Percentiles rank a stretch among this genome's conserved stretches.
Conservation (phyloP, 2,329 filamentous ascomycete genomes). For the Endoconidiophora laricicola region DNA sequence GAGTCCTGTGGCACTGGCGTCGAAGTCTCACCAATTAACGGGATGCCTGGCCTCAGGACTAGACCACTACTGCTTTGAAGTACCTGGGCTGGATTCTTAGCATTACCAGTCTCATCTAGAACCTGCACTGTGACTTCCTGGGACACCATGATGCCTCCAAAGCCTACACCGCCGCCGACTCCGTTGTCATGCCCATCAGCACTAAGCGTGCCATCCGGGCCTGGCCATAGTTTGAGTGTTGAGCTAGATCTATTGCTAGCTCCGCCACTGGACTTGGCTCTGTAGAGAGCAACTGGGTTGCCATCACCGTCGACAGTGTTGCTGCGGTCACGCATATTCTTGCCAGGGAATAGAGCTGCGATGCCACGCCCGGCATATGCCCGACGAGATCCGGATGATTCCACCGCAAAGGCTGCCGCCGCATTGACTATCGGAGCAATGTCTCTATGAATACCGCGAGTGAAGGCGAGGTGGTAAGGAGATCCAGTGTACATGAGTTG, state of each 20-base stretch:
- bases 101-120: constrained; percentile 20
- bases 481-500: constrained; percentile 43
- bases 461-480: constrained; percentile 41
- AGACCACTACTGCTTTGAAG: constrained; percentile 1
- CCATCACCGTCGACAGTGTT: constrained; percentile 18
- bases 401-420: constrained; percentile 2
- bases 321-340: background rate
- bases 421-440: constrained; percentile 32
- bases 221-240: constrained; percentile 21
- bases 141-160: constrained; percentile 45
- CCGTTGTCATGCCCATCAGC: background rate
- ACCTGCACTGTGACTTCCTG: constrained; percentile 39
- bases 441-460: constrained; percentile 42
- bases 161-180: constrained; percentile 14
- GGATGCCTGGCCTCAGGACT: constrained; percentile 1
- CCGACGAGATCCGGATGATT: background rate
- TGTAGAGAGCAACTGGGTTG: constrained; percentile 16
- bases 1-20: background rate
- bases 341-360: background rate
- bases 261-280: constrained; percentile 15
- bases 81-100: background rate
- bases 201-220: constrained; percentile 10
- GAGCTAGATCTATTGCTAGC: constrained; percentile 19
- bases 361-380: background rate
- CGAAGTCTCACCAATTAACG: constrained; percentile 9